A percentile compares a stretch with the other conserved stretches of the same genome.
These are phyloP conservation scores for Artemisia annua DNA, from an alignment of 129 eudicot genomes.

Conservation along the genomic window DNA sequence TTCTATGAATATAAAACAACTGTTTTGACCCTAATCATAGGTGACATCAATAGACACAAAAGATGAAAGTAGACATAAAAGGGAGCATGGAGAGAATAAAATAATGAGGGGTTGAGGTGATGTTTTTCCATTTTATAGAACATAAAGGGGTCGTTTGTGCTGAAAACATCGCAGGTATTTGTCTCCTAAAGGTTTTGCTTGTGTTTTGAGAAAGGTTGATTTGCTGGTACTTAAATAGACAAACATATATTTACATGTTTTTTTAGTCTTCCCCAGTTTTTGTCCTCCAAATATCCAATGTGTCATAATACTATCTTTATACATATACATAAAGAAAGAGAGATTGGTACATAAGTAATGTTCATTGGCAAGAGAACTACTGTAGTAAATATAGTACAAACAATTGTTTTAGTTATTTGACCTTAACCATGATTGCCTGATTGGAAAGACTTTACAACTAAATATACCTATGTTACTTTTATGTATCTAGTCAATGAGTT, in stretches of 20 bases:
- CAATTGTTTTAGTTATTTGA: too few relatives aligned
- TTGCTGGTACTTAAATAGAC: not conserved
- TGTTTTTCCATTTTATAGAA: not conserved
- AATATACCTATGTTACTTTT: too few relatives aligned
- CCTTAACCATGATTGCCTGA: too few relatives aligned
- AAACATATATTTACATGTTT: not conserved
- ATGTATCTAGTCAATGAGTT: too few relatives aligned
- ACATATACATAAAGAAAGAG: too few relatives aligned
- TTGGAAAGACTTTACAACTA: too few relatives aligned
- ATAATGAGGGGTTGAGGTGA: not conserved
- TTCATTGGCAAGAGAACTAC: too few relatives aligned
- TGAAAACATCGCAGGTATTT: not conserved
- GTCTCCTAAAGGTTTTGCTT: not conserved
- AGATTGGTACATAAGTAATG: too few relatives aligned
- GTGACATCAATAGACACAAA: not conserved
- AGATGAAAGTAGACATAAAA: conserved; percentile 1
- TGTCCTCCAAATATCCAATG: not conserved
- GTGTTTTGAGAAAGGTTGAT: not conserved
- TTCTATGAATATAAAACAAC: too few relatives aligned
- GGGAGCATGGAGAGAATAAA: not conserved
- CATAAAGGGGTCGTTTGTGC: not conserved
- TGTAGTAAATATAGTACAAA: too few relatives aligned
- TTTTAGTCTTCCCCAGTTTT: not conserved
- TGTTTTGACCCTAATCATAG: not conserved
- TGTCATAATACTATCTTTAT: not conserved